Evolutionary conservation across 805 yeast species (phyloP), one percentile per base, ranked within the genome.

Genomic region (Myxozyma vanderwaltii): DNA sequence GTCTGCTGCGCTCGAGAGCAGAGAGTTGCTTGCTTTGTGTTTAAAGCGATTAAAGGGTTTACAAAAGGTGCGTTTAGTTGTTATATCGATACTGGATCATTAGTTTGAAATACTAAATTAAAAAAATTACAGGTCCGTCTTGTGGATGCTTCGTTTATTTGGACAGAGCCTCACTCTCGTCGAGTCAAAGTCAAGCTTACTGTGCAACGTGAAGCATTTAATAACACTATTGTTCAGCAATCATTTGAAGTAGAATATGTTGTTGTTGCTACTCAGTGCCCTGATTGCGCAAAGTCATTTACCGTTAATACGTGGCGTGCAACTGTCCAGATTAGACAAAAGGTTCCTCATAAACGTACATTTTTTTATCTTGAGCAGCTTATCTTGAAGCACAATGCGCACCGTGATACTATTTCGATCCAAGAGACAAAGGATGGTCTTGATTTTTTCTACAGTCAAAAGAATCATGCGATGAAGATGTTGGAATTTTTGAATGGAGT

Each of bases 91-190:
- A 17, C 13, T 19, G 13, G 15, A 10, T 13, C 38, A 2, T n/a
- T 26, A 17, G 17, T 24, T 21, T 29, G 23, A 19, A 15, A 19
- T 46, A 24, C 17, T 27, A 26, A 27, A 12, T 12, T 5, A n/a
- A n/a, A n/a, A n/a, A n/a, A 83, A 66, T n/a, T 40, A 8, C 88
- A 88, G 70, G 94, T 91, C 47, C 79, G 97, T 68, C 78, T 94
- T 61, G 84, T 90, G 43, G 98, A 94, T 76, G 99, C 99, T 1
- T 82, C 91, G 4, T 94, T 91, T 69, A 84, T 95, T 63, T 94
- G 99, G 99, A 94, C 99, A 0, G 99, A 94, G 77, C 99, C 99
- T 2, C 99, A 94, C 74, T 91, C 97, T 27, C 83, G 99, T 75
- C 86, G 99, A 79, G 84, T 92, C 61, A 85, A 91, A 74, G 84